Evolutionary conservation across 2,329 filamentous ascomycete species (phyloP).

Genomic region (Venturia pyrina): DNA sequence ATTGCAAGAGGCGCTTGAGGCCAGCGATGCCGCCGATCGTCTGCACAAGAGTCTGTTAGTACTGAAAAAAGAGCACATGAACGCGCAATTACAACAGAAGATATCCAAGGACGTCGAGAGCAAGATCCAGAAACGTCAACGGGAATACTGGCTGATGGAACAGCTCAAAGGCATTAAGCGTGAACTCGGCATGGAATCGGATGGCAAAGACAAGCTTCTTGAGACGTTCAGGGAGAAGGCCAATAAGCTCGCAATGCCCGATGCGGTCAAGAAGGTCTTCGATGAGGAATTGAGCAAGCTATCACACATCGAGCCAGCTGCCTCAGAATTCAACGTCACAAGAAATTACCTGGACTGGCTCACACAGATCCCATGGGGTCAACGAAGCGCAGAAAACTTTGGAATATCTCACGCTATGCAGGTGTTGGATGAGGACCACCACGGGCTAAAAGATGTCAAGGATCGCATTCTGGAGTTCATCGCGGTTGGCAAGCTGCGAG

Average conservation of each 20-base stretch:
- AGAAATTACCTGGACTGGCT: slow-evolving; percentile 98
- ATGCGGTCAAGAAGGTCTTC: slow-evolving; percentile 92
- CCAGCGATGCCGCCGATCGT: slow-evolving; percentile 82
- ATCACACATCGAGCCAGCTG: slow-evolving; percentile 85
- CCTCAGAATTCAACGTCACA: slow-evolving; percentile 97
- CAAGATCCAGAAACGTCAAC: slow-evolving; percentile 93
- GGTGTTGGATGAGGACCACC: slow-evolving; percentile 92
- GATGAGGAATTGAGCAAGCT: slow-evolving; percentile 98
- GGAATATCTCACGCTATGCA: slow-evolving; percentile 82
- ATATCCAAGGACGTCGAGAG: slow-evolving; percentile 96
- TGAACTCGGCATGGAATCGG: slow-evolving; percentile 91
- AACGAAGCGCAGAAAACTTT: slow-evolving; percentile 92
- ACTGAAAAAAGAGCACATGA: slow-evolving; percentile 97
- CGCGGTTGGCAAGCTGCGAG: slow-evolving; percentile 90
- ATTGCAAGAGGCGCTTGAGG: slow-evolving; percentile 81
- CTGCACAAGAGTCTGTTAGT: slow-evolving; percentile 86
- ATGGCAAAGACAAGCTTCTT: slow-evolving; percentile 95
- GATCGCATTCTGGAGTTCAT: slow-evolving; percentile 98
- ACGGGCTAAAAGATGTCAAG: slow-evolving; percentile 95
- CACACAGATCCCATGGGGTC: slow-evolving; percentile 95
- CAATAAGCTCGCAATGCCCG: slow-evolving; percentile 88
- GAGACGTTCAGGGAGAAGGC: slow-evolving; percentile 97
- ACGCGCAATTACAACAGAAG: slow-evolving; percentile 91
- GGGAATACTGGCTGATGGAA: slow-evolving; percentile 98
- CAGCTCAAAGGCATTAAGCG: slow-evolving; percentile 98